Evolutionary conservation across 73 alveolate species (phyloP).

Genomic region (Durusdinium trenchii): DNA sequence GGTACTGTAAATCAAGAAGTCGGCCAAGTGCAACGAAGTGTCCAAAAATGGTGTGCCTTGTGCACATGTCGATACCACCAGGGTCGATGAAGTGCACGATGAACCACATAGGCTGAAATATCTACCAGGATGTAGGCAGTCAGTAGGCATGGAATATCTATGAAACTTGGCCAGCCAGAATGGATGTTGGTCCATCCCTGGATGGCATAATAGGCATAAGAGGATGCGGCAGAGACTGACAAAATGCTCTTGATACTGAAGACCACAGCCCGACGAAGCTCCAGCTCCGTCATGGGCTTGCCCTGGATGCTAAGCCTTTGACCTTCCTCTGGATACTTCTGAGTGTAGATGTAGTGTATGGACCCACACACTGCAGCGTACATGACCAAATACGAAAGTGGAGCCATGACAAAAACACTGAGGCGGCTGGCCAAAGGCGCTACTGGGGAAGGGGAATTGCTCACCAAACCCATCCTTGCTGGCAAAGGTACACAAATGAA

Average conservation of each 20-base stretch:
- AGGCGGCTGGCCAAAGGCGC: conserved; percentile 36
- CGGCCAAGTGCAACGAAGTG: too few relatives aligned
- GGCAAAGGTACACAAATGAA: too few relatives aligned
- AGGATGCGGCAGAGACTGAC: conserved; percentile 52
- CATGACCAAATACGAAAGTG: conserved; percentile 30
- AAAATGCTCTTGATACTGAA: conserved; percentile 44
- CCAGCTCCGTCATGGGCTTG: conserved; percentile 43
- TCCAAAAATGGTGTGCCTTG: conserved; percentile 53
- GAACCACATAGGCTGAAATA: conserved; percentile 51
- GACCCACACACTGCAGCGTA: conserved; percentile 12
- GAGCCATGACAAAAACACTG: conserved; percentile 19
- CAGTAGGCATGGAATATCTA: conserved; percentile 24
- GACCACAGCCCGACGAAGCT: conserved; percentile 24
- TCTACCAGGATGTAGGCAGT: conserved; percentile 56
- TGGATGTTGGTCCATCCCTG: conserved; percentile 76
- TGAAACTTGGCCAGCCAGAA: conserved; percentile 17
- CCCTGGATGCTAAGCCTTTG: conserved; percentile 26
- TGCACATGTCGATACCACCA: conserved; percentile 79
- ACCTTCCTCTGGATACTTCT: background rate
- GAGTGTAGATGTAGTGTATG: conserved; percentile 46
- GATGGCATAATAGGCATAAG: conserved; percentile 32
- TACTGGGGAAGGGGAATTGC: background rate
- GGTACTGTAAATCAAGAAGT: too few relatives aligned
- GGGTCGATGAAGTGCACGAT: conserved; percentile 55
- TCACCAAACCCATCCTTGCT: conserved; percentile 16